These are phyloP conservation scores for Grosmannia serpens DNA, from an alignment of 2,329 filamentous ascomycete genomes.

Conservation along the genomic window DNA sequence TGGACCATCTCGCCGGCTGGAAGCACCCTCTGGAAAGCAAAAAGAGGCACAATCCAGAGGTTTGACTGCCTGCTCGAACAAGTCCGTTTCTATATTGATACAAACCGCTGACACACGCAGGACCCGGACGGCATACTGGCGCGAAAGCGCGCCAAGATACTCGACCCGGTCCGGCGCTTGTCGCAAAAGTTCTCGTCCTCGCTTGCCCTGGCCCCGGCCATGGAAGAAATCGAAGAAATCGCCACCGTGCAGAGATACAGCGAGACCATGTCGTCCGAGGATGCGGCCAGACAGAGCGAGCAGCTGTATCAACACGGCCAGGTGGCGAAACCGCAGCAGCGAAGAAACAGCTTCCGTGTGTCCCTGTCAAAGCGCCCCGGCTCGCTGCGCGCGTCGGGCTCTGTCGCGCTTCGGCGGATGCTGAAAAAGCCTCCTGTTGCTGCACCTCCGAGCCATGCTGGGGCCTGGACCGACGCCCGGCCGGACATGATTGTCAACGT, in stretches of 20 bases:
- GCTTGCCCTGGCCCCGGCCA: not conserved
- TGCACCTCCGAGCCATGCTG: not conserved
- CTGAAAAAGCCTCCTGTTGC: slow-evolving; percentile 1
- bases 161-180: slow-evolving; percentile 11
- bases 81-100: not conserved
- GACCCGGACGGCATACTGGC: not conserved
- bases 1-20: not conserved
- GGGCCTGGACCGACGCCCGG: slow-evolving; percentile 6
- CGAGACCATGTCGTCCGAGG: slow-evolving; percentile 6
- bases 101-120: not conserved
- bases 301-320: slow-evolving; percentile 4
- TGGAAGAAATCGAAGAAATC: not conserved
- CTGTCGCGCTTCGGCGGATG: slow-evolving; percentile 7
- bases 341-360: slow-evolving; percentile 2
- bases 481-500: slow-evolving; percentile 13
- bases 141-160: slow-evolving; percentile 8
- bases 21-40: not conserved
- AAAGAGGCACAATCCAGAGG: slow-evolving; percentile 8
- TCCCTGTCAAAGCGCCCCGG: slow-evolving; percentile 3
- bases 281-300: slow-evolving; percentile 7
- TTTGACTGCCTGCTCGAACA: not conserved
- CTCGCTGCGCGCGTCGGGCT: slow-evolving; percentile 2
- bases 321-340: not conserved
- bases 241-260: not conserved
- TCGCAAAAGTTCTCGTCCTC: slow-evolving; percentile 10